Conservation (phyloP, 768 basidiomycete species). For the Lactifluus subvellereus region DNA sequence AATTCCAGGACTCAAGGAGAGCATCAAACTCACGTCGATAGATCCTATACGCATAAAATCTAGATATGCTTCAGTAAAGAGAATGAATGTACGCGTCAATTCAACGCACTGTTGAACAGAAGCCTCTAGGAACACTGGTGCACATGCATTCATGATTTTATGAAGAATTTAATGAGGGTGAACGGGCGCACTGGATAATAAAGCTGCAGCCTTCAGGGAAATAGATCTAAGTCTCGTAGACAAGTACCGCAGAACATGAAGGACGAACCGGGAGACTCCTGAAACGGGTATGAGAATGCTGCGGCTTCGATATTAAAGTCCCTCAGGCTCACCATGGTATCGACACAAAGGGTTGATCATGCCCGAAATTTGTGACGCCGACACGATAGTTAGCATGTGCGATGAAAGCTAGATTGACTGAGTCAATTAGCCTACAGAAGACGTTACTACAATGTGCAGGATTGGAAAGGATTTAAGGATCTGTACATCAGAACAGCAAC, state of each 20-base stretch:
- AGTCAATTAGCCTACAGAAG: neutral
- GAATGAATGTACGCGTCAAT: neutral
- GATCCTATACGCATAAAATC: conserved; percentile 1
- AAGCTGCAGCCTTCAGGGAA: neutral
- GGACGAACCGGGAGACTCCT: neutral
- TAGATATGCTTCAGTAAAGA: neutral
- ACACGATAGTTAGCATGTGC: neutral
- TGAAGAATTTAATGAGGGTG: neutral
- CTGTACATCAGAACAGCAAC: conserved; percentile 1
- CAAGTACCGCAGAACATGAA: neutral
- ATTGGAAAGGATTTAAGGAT: neutral
- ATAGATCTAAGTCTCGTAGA: neutral
- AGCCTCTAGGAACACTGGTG: neutral
- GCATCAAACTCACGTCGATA: neutral
- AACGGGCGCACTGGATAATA: neutral
- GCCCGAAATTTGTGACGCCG: neutral
- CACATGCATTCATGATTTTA: neutral
- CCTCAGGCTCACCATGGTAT: neutral
- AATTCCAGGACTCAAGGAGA: neutral
- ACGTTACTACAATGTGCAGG: neutral
- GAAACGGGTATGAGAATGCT: neutral
- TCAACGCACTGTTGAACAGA: neutral
- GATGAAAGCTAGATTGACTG: neutral
- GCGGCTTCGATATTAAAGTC: neutral
- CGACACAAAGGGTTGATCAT: neutral